phyloP scores from a whole-genome alignment of 2,329 filamentous ascomycete species.

The Aspergillus tubingensis region DNA sequence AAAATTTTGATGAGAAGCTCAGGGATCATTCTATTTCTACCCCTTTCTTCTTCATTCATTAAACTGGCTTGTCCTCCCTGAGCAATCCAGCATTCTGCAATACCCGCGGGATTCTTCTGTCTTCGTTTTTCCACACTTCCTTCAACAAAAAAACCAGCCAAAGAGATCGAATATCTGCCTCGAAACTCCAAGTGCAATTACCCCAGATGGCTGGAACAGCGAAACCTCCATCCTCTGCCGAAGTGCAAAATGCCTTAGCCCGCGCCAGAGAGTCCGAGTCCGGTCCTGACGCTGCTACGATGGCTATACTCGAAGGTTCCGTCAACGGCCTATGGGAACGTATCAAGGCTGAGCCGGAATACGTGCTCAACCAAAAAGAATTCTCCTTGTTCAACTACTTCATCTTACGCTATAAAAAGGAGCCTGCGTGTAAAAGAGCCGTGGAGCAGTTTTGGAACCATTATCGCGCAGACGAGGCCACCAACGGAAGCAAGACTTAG shows the following conservation, averaged over 20 bases:
- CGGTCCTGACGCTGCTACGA: conserved; percentile 64
- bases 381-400: conserved; percentile 88
- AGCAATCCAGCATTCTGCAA: conserved; percentile 7
- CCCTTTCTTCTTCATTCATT: conserved; percentile 14
- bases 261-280: conserved; percentile 68
- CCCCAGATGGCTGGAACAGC: conserved; percentile 30
- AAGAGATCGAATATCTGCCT: background rate
- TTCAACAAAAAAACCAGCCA: background rate
- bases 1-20: conserved; percentile 13
- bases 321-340: conserved; percentile 67
- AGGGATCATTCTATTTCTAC: conserved; percentile 14
- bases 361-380: conserved; percentile 74
- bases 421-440: conserved; percentile 52
- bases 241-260: conserved; percentile 65
- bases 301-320: conserved; percentile 65
- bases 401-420: conserved; percentile 64
- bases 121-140: background rate
- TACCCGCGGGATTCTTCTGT: conserved; percentile 3
- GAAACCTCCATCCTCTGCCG: conserved; percentile 34
- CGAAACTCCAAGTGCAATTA: conserved; percentile 7
- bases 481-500: conserved; percentile 29
- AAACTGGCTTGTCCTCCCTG: conserved; percentile 1
- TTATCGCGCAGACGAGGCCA: conserved; percentile 29
- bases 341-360: conserved; percentile 66
- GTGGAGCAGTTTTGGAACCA: conserved; percentile 61